Evolutionary conservation across 2,329 filamentous ascomycete species (phyloP).

Genomic region (Arthrobotrys entomopaga): DNA sequence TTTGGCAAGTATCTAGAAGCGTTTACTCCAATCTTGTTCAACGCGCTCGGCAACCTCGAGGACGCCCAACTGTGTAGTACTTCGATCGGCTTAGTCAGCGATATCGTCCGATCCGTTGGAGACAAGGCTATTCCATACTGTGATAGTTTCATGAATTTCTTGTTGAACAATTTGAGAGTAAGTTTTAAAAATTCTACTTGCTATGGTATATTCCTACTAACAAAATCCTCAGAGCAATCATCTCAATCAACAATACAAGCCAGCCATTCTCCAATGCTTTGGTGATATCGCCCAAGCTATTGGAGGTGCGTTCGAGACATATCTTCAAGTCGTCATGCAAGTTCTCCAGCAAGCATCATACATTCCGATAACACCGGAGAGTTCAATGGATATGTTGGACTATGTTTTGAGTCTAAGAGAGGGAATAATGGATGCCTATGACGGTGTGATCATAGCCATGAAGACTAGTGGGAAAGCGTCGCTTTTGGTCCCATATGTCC

Average conservation of each 20-base stretch:
- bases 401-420: constrained; percentile 95
- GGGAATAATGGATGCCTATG: constrained; percentile 99
- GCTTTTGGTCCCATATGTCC: constrained; percentile 71
- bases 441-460: constrained; percentile 94
- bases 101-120: constrained; percentile 91
- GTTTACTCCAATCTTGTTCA: constrained; percentile 91
- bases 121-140: constrained; percentile 93
- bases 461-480: constrained; percentile 81
- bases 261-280: constrained; percentile 96
- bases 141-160: constrained; percentile 97
- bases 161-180: constrained; percentile 88
- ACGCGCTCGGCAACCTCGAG: constrained; percentile 92
- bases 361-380: constrained; percentile 80
- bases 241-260: constrained; percentile 97
- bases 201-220: constrained; percentile 59
- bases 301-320: constrained; percentile 88
- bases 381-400: constrained; percentile 93
- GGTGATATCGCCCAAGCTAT: constrained; percentile 97
- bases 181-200: constrained; percentile 60
- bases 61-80: constrained; percentile 93
- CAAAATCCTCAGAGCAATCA: constrained; percentile 72
- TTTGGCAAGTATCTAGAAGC: constrained; percentile 98
- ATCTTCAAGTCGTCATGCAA: constrained; percentile 89
- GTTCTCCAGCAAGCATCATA: constrained; percentile 92
- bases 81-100: constrained; percentile 96